Percentiles rank a stretch among this genome's conserved stretches.
phyloP scores from a whole-genome alignment of 164 flowering plant species.

The Kalanchoe fedtschenkoi region DNA sequence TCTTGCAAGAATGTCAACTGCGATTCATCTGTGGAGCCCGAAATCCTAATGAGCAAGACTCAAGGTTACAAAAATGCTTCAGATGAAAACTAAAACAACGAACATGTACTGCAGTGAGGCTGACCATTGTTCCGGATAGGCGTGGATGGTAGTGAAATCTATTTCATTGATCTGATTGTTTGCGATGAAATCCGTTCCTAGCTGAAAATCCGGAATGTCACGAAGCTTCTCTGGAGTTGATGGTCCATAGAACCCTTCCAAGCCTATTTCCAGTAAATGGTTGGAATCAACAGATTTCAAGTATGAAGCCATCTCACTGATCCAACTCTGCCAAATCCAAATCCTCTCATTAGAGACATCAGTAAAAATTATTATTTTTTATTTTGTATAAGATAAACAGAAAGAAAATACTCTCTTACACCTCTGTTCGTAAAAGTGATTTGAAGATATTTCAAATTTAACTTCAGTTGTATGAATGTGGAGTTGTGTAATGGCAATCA shows the following conservation, averaged over 20 bases:
- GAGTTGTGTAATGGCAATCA: too few relatives aligned
- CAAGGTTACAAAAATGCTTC: not conserved
- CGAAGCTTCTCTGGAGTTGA: constrained; percentile 24
- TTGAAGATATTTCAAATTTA: too few relatives aligned
- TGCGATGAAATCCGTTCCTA: constrained; percentile 70
- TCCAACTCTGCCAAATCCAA: constrained; percentile 43
- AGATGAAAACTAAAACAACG: not conserved
- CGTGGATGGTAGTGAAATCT: constrained; percentile 73
- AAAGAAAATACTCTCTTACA: too few relatives aligned
- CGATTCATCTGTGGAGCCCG: constrained; percentile 28
- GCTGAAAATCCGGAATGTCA: constrained; percentile 32
- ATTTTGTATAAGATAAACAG: not conserved
- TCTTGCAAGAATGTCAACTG: constrained; percentile 48
- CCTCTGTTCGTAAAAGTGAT: too few relatives aligned
- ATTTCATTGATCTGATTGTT: constrained; percentile 53
- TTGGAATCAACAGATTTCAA: constrained; percentile 60
- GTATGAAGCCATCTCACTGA: constrained; percentile 65
- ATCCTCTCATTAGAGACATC: too few relatives aligned
- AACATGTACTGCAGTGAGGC: not conserved
- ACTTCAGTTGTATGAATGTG: too few relatives aligned
- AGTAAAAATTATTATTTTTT: too few relatives aligned
- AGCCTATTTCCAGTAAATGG: constrained; percentile 62
- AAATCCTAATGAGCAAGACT: constrained; percentile 27
- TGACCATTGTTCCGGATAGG: constrained; percentile 76
- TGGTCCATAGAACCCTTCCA: constrained; percentile 76